Evolutionary conservation across 305 asterid species (phyloP).

Genomic region (Fraxinus angustifolia): DNA sequence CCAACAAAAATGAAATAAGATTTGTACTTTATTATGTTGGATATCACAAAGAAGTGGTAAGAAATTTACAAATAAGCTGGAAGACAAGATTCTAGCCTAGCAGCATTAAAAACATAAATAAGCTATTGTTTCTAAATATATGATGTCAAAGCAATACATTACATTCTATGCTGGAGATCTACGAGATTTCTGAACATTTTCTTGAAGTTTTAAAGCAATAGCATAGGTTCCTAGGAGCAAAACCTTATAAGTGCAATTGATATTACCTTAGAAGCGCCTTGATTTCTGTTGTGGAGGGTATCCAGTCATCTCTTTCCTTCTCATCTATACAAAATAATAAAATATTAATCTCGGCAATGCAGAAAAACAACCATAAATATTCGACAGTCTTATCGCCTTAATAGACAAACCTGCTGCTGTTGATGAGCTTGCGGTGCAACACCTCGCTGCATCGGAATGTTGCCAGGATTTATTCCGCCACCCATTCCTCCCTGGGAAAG

Average conservation of each 20-base stretch:
- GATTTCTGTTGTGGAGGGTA: conserved; percentile 92
- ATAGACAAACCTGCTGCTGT: conserved; percentile 71
- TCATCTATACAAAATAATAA: conserved; percentile 46
- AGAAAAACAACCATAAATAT: conserved; percentile 16
- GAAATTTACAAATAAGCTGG: background rate
- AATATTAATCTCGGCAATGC: conserved; percentile 4
- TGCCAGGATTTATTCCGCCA: conserved; percentile 71
- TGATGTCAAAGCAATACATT: background rate
- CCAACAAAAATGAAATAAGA: background rate
- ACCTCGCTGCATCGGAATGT: conserved; percentile 88
- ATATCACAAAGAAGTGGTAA: background rate
- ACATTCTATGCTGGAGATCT: background rate
- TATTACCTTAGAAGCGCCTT: conserved; percentile 75
- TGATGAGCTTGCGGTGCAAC: conserved; percentile 80
- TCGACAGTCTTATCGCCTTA: background rate
- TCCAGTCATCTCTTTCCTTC: conserved; percentile 90
- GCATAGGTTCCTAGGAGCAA: background rate
- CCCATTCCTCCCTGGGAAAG: conserved; percentile 87
- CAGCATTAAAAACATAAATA: background rate
- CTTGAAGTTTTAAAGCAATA: background rate
- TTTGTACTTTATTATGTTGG: background rate
- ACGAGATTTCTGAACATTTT: conserved; percentile 11
- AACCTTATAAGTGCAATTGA: conserved; percentile 12
- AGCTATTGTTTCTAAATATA: background rate
- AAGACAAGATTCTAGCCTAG: background rate